Evolutionary conservation across 1,284 basidiomycete genomes (phyloP).

Genomic region (Cystobasidium sp.): DNA sequence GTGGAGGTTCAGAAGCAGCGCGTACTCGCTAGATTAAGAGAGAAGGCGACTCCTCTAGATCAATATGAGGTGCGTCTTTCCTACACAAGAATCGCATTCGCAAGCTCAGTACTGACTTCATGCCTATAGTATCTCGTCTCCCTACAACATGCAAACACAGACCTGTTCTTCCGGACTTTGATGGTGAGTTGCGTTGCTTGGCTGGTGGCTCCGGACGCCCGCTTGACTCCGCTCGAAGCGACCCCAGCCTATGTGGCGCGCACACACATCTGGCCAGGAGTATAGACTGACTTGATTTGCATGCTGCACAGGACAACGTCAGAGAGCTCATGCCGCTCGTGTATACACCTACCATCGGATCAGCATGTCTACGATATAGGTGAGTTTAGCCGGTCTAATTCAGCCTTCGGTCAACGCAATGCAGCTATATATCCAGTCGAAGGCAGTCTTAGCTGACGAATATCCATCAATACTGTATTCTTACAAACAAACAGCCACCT

Average conservation of each 20-base stretch:
- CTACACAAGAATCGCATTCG: not conserved
- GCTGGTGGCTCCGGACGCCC: too few species aligned
- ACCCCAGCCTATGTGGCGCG: too few species aligned
- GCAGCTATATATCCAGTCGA: too few species aligned
- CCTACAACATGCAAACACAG: slow-evolving; percentile 36
- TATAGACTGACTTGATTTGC: too few species aligned
- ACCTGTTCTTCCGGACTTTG: slow-evolving; percentile 43
- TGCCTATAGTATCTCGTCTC: slow-evolving; percentile 29
- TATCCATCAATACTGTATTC: not conserved
- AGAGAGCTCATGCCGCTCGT: slow-evolving; percentile 79
- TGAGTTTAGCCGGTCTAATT: not conserved
- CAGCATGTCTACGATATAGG: slow-evolving; percentile 78
- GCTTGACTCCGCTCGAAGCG: too few species aligned
- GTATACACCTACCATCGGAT: slow-evolving; percentile 90
- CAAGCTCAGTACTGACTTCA: too few species aligned
- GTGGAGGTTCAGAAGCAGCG: slow-evolving; percentile 44
- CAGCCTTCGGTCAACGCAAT: slow-evolving; percentile 5
- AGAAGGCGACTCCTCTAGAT: slow-evolving; percentile 36
- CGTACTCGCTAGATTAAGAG: slow-evolving; percentile 33
- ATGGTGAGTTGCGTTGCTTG: slow-evolving; percentile 19
- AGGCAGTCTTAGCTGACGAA: too few species aligned
- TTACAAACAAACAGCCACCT: slow-evolving; percentile 44
- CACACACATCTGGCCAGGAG: too few species aligned
- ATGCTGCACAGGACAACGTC: slow-evolving; percentile 27
- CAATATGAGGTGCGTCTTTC: slow-evolving; percentile 40